Evolutionary conservation across 2,329 filamentous ascomycete species (phyloP).

Genomic region (Nemania abortiva): DNA sequence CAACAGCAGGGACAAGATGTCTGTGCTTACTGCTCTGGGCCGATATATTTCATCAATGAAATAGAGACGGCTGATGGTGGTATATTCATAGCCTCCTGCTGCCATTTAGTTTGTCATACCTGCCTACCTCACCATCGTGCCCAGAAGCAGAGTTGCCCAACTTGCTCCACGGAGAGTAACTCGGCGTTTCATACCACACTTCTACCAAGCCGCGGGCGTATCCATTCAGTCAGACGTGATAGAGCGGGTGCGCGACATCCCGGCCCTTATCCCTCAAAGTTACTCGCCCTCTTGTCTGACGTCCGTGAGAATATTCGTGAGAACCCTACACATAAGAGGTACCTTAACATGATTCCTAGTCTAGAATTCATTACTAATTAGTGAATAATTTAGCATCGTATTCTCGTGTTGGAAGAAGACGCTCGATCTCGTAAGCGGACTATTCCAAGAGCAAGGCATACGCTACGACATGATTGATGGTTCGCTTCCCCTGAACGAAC

Average conservation of each 20-base stretch:
- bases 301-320: no score
- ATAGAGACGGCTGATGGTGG: background rate
- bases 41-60: slow-evolving; percentile 13
- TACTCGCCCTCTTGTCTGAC: slow-evolving; percentile 34
- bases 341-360: background rate
- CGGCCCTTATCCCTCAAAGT: slow-evolving; percentile 13
- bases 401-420: slow-evolving; percentile 54
- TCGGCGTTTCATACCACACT: background rate
- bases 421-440: slow-evolving; percentile 46
- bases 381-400: slow-evolving; percentile 46
- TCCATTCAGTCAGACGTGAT: background rate
- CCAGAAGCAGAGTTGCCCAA: background rate
- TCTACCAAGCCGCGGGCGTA: background rate
- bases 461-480: slow-evolving; percentile 48
- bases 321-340: slow-evolving; percentile 40
- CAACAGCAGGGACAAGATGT: slow-evolving; percentile 11
- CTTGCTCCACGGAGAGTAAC: background rate
- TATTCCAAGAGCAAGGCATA: slow-evolving; percentile 43
- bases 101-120: slow-evolving; percentile 21
- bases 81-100: slow-evolving; percentile 2
- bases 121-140: slow-evolving; percentile 1
- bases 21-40: slow-evolving; percentile 18
- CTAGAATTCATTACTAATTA: background rate
- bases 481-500: slow-evolving; percentile 39
- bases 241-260: background rate